phyloP scores from a whole-genome alignment of 2,329 filamentous ascomycete genomes.

The Plenodomus biglobosus region DNA sequence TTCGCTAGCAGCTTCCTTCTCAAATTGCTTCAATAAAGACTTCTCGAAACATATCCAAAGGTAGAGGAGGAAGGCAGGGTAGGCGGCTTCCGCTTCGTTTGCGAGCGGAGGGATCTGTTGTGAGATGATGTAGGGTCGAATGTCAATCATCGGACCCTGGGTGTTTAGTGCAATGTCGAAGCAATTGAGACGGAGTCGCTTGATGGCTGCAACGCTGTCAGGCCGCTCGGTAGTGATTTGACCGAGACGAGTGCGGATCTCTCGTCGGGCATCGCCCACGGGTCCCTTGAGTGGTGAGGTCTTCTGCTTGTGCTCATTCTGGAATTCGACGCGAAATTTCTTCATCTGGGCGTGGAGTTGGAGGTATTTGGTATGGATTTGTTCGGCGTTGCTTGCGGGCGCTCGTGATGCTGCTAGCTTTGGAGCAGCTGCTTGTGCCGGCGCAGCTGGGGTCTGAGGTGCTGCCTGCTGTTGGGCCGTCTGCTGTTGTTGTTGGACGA shows the following conservation, averaged over 20 bases:
- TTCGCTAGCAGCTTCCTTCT: slow-evolving; percentile 42
- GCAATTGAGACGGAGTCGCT: slow-evolving; percentile 31
- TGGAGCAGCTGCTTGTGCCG: slow-evolving; percentile 4
- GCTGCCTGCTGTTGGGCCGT: slow-evolving; percentile 12
- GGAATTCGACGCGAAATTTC: slow-evolving; percentile 37
- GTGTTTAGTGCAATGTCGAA: slow-evolving; percentile 28
- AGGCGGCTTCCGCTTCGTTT: slow-evolving; percentile 40
- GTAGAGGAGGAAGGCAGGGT: slow-evolving; percentile 60
- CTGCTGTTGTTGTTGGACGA: slow-evolving; percentile 26
- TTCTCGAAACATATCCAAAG: slow-evolving; percentile 77
- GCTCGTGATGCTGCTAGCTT: slow-evolving; percentile 11
- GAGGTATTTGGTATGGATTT: slow-evolving; percentile 39
- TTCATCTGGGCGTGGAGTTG: slow-evolving; percentile 43
- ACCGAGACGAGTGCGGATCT: slow-evolving; percentile 35
- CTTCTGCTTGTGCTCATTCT: slow-evolving; percentile 25
- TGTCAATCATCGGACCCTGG: slow-evolving; percentile 37
- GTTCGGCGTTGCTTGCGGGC: slow-evolving; percentile 25
- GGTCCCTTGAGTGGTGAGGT: slow-evolving; percentile 30
- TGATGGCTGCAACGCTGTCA: slow-evolving; percentile 32
- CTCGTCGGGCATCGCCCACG: slow-evolving; percentile 38
- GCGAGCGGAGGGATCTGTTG: slow-evolving; percentile 31
- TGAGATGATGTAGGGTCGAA: slow-evolving; percentile 41
- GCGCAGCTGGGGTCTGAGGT: slow-evolving; percentile 3
- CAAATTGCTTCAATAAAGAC: slow-evolving; percentile 64
- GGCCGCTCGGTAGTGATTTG: slow-evolving; percentile 37